Percentiles rank a stretch among this genome's conserved stretches.
phyloP scores from a whole-genome alignment of 768 basidiomycete species.

The Glaciozyma martinii region DNA sequence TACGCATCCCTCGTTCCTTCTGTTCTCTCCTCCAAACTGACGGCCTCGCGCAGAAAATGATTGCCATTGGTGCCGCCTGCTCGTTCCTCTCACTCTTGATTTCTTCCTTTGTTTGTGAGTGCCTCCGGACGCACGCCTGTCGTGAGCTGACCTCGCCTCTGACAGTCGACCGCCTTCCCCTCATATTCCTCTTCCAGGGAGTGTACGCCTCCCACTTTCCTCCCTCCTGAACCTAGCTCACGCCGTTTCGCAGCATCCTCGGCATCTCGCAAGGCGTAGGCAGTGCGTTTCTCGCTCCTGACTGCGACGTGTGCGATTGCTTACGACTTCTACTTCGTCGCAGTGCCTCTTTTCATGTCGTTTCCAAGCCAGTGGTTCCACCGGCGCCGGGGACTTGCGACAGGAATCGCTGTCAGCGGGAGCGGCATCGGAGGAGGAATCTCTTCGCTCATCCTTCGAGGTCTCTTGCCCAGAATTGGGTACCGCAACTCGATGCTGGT shows the following conservation, averaged over 20 bases:
- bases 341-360: slow-evolving; percentile 33
- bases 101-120: background rate
- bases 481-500: slow-evolving; percentile 35
- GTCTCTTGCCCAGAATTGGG: slow-evolving; percentile 30
- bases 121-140: background rate
- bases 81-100: background rate
- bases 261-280: too few species aligned
- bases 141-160: background rate
- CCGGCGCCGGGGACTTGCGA: slow-evolving; percentile 33
- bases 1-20: background rate
- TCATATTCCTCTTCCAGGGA: slow-evolving; percentile 21
- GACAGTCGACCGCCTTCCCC: slow-evolving; percentile 13
- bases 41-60: slow-evolving; percentile 5
- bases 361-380: slow-evolving; percentile 38
- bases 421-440: slow-evolving; percentile 36
- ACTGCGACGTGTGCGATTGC: background rate
- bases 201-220: background rate
- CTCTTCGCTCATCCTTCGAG: slow-evolving; percentile 30
- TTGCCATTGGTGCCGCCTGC: background rate
- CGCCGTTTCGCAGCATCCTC: too few species aligned
- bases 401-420: slow-evolving; percentile 35
- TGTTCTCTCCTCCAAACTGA: background rate
- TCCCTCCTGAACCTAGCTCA: too few species aligned
- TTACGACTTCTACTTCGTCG: background rate
- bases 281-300: too few species aligned